Evolutionary conservation across 331 rosid genomes (phyloP).

Genomic region (Malus hybrid): DNA sequence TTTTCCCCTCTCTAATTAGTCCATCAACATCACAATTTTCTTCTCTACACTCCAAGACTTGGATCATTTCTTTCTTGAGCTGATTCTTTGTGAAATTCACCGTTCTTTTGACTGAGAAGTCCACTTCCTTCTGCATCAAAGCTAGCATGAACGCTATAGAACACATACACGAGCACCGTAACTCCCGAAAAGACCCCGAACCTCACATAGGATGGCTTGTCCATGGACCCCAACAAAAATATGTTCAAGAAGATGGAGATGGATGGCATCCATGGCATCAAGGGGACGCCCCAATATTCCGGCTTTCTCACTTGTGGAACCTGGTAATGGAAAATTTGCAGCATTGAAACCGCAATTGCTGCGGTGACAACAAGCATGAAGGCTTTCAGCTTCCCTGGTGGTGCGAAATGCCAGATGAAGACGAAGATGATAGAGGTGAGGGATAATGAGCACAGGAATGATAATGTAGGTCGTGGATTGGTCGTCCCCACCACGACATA

Average conservation of each 20-base stretch:
- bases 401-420: conserved; percentile 60
- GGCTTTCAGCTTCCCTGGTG: conserved; percentile 43
- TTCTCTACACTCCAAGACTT: conserved; percentile 35
- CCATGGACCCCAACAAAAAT: conserved; percentile 69
- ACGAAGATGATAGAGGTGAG: conserved; percentile 52
- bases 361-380: conserved; percentile 44
- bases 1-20: not conserved
- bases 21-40: not conserved
- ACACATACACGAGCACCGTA: conserved; percentile 50
- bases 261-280: conserved; percentile 98
- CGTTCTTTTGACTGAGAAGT: conserved; percentile 39
- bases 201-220: conserved; percentile 62
- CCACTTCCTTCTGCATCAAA: conserved; percentile 68
- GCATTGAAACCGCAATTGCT: conserved; percentile 35
- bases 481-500: conserved; percentile 67
- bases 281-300: conserved; percentile 89
- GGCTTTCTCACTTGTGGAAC: conserved; percentile 80
- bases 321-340: conserved; percentile 56
- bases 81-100: conserved; percentile 28
- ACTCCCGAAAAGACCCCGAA: conserved; percentile 67
- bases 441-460: conserved; percentile 65
- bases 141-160: conserved; percentile 90
- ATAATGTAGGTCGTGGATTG: conserved; percentile 80
- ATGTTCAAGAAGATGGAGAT: conserved; percentile 72
- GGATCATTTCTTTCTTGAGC: conserved; percentile 32